phyloP scores from a whole-genome alignment of 768 basidiomycete species.

The Hypholoma sublateritium region DNA sequence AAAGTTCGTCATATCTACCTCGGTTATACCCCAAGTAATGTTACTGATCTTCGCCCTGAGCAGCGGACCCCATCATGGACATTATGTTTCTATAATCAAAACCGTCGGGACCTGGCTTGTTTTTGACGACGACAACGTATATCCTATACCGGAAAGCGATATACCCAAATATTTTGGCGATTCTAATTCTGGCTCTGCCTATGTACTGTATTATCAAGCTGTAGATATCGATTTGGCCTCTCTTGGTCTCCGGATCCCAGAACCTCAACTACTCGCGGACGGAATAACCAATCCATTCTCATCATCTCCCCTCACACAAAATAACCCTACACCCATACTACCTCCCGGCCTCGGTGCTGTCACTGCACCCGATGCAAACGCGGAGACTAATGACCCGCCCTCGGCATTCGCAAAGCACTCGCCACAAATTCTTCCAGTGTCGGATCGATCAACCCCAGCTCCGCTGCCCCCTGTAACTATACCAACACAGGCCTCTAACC shows the following conservation, averaged over 20 bases:
- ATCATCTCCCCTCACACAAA: conserved; percentile 14
- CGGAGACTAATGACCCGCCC: conserved; percentile 24
- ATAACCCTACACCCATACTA: conserved; percentile 27
- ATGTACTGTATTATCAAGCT: conserved; percentile 97
- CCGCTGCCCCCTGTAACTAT: conserved; percentile 10
- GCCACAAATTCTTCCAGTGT: background rate
- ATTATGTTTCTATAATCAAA: conserved; percentile 95
- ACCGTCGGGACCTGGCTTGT: conserved; percentile 83
- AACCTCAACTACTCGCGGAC: conserved; percentile 25
- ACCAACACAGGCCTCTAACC: conserved; percentile 7
- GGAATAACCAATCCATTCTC: conserved; percentile 17
- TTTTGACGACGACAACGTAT: conserved; percentile 95
- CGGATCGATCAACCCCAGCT: conserved; percentile 8
- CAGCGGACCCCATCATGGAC: conserved; percentile 97
- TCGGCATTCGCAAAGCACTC: conserved; percentile 17
- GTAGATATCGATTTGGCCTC: conserved; percentile 76
- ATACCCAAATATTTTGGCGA: conserved; percentile 96
- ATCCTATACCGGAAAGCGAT: conserved; percentile 82
- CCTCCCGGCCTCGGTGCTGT: conserved; percentile 24
- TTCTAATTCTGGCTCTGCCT: conserved; percentile 82
- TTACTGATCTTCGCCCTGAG: conserved; percentile 15
- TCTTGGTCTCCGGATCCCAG: conserved; percentile 59
- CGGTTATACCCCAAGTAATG: conserved; percentile 10
- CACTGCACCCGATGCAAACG: conserved; percentile 18
- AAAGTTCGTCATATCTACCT: conserved; percentile 61